Evolutionary conservation across 805 yeast species (phyloP), one percentile per base, ranked within the genome.

Genomic region (Metschnikowia santaceciliae): DNA sequence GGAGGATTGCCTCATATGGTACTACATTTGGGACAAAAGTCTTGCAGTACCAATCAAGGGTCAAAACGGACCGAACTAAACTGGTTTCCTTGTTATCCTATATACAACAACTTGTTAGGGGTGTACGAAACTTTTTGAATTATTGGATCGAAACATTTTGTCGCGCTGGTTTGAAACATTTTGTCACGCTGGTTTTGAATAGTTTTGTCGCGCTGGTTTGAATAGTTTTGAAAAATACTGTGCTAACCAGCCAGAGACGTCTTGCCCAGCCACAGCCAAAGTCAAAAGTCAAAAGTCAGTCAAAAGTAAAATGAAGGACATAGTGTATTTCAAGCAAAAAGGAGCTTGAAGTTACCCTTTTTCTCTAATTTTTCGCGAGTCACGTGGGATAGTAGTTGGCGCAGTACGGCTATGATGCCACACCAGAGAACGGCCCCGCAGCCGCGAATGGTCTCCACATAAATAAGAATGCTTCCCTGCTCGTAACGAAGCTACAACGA

Each of bases 391-490:
- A 6, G 20, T 15, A 8, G 22, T 8, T 26, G 43, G 13, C n/a
- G 3, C 6, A 4, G 22, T 11, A 14, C 43, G 43, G 43, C 34
- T 15, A 19, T 30, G 34, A 42, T 42, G 46, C 46, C 46, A 33
- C 46, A 20, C 38, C 20, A 20, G 19, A 34, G 46, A 42, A 22
- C 46, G 46, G 46, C 46, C 32, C 38, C 32, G 38, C 32, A 20
- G 38, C 20, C 46, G 46, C 46, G 46, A 33, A 33, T n/a, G 19
- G 34, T 19, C 46, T 33, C 38, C 46, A 32, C 38, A 22, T 42
- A 42, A 42, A 33, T 42, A 32, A 4, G 32, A 37, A 39, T 39
- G 19, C 14, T 39, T 39, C n/a, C 42, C 42, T 39, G 8, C 32
- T 19, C 20, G 20, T 35, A 7, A 15, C 11, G 13, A 26, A 26